Base-by-base conservation (phyloP, 371 early-diverging fungal genomes). In the Rhizomucor miehei region DNA sequence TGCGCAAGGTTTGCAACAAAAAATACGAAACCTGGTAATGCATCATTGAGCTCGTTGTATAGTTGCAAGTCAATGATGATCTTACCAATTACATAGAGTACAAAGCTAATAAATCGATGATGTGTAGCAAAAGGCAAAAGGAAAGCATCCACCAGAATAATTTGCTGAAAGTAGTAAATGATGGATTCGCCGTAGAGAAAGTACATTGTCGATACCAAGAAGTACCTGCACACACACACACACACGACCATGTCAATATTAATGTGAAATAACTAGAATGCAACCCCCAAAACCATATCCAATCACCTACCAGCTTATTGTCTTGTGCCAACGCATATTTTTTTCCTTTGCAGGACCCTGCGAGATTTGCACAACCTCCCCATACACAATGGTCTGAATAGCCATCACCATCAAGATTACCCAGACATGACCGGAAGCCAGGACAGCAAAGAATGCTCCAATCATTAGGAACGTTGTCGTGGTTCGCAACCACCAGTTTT, bases 41-140 rank as follows among this genome's bases (percentile, higher is more conserved):
- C 34, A 20, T 38, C 23, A 37, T 29, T 50, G 37, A 1, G n/a
- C 19, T 2, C 19, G 1, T 17, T 14, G 1, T 37, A 10, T 20
- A 25, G 11, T 3, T 5, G 3, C 21, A 23, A 9, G 11, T 11
- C n/a, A 12, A 1, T 19, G 16, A 5, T 0, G 36, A 13, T 17
- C 36, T 73, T 54, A 86, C 89, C 94, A 52, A 90, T 66, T 56
- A 87, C 73, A 65, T 95, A 98, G 48, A 95, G 77, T 10, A 82
- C 73, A 67, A 95, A 96, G 17, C 94, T 93, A 59, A 95, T 91
- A 66, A 98, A 97, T 37, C 89, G 80, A 70, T 98, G 97, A 67
- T 98, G 94, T 5, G 89, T 91, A 25, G 94, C 93, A 56, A 95
- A 80, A 1, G 91, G 89, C 54, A 87, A 65, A 48, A 93, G 62